phyloP scores from a whole-genome alignment of 768 basidiomycete species.

The Mycena floridula region DNA sequence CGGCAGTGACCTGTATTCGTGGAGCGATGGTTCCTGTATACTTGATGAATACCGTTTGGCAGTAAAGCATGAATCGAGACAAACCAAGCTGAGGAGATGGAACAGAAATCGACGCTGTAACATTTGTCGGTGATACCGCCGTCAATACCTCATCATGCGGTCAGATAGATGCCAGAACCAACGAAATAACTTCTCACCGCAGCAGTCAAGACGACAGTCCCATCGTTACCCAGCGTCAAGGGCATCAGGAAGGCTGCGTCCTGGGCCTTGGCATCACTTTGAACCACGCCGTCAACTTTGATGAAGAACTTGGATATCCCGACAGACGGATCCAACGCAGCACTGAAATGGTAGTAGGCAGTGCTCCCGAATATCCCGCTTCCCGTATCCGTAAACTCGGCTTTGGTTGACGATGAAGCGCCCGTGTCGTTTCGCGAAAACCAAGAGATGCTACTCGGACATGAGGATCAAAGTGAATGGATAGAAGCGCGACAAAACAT shows the following conservation, averaged over 20 bases:
- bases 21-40: too few species aligned
- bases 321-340: conserved; percentile 1
- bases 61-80: neutral
- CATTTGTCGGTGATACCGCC: neutral
- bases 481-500: neutral
- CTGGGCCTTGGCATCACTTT: neutral
- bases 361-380: conserved; percentile 11
- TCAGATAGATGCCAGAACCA: neutral
- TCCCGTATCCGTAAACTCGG: neutral
- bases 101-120: neutral
- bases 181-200: conserved; percentile 1
- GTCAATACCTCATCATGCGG: neutral
- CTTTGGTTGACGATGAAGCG: neutral
- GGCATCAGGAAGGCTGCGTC: neutral
- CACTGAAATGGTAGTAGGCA: conserved; percentile 10
- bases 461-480: neutral
- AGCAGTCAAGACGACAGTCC: neutral
- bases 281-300: conserved; percentile 2
- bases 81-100: neutral
- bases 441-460: conserved; percentile 7
- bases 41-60: too few species aligned
- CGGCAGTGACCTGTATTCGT: too few species aligned
- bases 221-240: conserved; percentile 3
- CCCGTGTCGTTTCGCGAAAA: conserved; percentile 1
- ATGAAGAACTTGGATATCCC: conserved; percentile 9